phyloP scores from a whole-genome alignment of 139 green algal genomes.

The Chlamydomonas sp. region DNA sequence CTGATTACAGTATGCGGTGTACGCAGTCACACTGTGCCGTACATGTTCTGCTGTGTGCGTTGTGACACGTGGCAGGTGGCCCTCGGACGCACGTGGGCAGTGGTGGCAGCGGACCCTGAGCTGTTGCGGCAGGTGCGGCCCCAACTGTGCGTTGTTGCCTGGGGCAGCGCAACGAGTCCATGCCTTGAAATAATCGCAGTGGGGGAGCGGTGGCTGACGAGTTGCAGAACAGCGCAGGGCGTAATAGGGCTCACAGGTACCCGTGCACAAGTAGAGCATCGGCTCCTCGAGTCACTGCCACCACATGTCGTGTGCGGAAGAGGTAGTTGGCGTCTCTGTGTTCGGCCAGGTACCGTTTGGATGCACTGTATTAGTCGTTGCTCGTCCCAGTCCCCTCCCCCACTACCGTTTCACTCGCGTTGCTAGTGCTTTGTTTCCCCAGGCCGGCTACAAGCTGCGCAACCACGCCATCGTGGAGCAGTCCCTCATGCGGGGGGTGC shows the following conservation, averaged over 20 bases:
- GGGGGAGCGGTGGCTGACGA: background rate
- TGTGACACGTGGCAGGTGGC: constrained; percentile 7
- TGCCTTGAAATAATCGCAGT: background rate
- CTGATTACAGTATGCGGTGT: background rate
- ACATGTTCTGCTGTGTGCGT: background rate
- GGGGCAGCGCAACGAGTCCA: too few species aligned
- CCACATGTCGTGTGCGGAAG: too few species aligned
- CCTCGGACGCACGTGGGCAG: constrained; percentile 20
- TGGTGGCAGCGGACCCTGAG: constrained; percentile 49
- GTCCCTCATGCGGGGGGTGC: background rate
- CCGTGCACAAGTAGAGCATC: too few species aligned
- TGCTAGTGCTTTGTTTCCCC: background rate
- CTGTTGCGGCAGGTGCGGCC: constrained; percentile 14
- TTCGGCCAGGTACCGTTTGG: too few species aligned
- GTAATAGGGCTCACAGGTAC: background rate
- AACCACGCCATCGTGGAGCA: constrained; percentile 10
- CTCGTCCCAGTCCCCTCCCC: background rate
- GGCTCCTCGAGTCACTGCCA: too few species aligned
- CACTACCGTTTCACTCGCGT: too few species aligned
- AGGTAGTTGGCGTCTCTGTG: too few species aligned
- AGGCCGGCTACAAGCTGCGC: constrained; percentile 22
- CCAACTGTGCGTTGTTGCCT: too few species aligned
- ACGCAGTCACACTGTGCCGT: background rate
- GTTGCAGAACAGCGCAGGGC: too few species aligned
- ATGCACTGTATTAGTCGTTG: background rate